Percentiles rank a stretch among this genome's conserved stretches.
Evolutionary conservation across 2,329 filamentous ascomycete genomes (phyloP).

Genomic region (Aspergillus fumigatiaffinis): DNA sequence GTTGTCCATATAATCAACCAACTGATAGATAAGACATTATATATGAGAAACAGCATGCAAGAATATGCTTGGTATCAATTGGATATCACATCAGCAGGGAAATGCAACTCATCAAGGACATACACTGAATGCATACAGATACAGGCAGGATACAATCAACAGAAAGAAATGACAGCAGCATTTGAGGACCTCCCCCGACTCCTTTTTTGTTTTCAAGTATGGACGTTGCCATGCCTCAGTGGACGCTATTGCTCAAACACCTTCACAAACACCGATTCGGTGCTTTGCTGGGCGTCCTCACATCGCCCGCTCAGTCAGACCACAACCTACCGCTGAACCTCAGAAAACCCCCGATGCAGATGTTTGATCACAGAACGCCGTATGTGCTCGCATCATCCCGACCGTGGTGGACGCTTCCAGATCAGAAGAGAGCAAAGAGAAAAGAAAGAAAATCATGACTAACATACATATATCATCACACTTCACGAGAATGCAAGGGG

Average conservation of each 20-base stretch:
- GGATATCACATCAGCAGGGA: conserved; percentile 1
- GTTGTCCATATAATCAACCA: neutral
- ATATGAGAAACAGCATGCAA: neutral
- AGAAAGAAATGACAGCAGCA: neutral
- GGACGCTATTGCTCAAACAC: neutral
- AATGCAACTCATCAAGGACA: conserved; percentile 5
- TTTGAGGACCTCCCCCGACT: neutral
- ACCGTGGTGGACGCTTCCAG: neutral
- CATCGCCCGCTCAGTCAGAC: neutral
- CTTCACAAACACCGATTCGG: neutral
- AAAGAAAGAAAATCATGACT: neutral
- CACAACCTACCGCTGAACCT: neutral
- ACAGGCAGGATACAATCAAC: conserved; percentile 3
- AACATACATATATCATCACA: neutral
- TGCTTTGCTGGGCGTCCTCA: neutral
- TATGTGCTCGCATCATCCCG: neutral
- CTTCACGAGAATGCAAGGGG: neutral
- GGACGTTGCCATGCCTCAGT: neutral
- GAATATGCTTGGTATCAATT: neutral
- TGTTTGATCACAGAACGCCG: neutral
- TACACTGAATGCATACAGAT: conserved; percentile 12
- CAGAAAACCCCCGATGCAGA: neutral
- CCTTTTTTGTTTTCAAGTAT: neutral
- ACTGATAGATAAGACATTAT: neutral
- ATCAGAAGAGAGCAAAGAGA: neutral